Percentiles rank a stretch among this genome's conserved stretches.
Conservation (phyloP, 805 yeast species). For the Pichia californica region DNA sequence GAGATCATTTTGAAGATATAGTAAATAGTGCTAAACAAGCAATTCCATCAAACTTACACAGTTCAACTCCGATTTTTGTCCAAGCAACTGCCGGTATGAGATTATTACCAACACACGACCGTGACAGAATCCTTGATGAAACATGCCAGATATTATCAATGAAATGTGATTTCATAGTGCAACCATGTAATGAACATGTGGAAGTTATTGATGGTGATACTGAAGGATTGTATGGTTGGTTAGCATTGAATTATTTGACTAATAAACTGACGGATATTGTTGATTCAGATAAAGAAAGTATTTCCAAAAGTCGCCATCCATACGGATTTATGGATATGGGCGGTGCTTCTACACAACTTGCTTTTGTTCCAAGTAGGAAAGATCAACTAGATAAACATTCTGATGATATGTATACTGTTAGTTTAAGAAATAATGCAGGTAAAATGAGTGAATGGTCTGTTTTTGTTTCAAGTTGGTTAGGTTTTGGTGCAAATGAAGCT, state of each 20-base stretch:
- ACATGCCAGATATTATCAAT: conserved; percentile 53
- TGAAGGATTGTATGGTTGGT: conserved; percentile 95
- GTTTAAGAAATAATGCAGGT: conserved; percentile 66
- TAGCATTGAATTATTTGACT: conserved; percentile 79
- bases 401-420: conserved; percentile 67
- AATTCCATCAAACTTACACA: conserved; percentile 56
- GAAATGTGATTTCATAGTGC: conserved; percentile 49
- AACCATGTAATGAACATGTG: conserved; percentile 63
- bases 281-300: conserved; percentile 28
- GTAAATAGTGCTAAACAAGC: conserved; percentile 62
- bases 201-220: conserved; percentile 89
- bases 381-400: conserved; percentile 57
- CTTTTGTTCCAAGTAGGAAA: conserved; percentile 71
- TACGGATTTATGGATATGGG: conserved; percentile 99
- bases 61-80: conserved; percentile 79
- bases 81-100: conserved; percentile 98
- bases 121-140: conserved; percentile 45
- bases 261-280: conserved; percentile 56
- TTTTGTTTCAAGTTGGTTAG: conserved; percentile 94
- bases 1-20: conserved; percentile 58
- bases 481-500: conserved; percentile 96
- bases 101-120: conserved; percentile 50
- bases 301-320: conserved; percentile 32
- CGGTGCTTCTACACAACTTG: conserved; percentile 95
- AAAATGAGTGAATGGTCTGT: conserved; percentile 69